phyloP scores from a whole-genome alignment of 805 yeast genomes.

The Saturnispora quitensis region DNA sequence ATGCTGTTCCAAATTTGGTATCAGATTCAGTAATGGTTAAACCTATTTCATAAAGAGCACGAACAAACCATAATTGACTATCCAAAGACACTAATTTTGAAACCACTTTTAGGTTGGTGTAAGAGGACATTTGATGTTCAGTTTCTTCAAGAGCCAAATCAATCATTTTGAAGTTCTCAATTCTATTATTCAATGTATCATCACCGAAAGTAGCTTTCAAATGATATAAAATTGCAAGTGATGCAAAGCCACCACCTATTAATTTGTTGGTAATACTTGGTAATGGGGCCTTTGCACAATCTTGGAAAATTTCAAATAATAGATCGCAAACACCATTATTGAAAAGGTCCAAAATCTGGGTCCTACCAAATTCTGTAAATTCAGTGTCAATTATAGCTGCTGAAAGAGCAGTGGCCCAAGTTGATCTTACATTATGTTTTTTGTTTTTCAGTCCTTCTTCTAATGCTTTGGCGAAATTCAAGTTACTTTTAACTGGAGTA shows the following conservation, averaged over 20 bases:
- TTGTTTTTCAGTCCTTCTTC: constrained; percentile 58
- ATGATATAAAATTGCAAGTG: constrained; percentile 20
- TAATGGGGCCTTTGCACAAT: constrained; percentile 43
- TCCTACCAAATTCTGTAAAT: neutral
- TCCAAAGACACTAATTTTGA: constrained; percentile 36
- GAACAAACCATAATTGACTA: constrained; percentile 46
- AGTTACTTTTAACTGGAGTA: constrained; percentile 14
- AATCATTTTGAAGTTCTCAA: constrained; percentile 25
- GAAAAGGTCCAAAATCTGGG: constrained; percentile 4
- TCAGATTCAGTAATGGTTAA: constrained; percentile 12
- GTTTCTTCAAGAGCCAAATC: constrained; percentile 33
- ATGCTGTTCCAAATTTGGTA: constrained; percentile 34
- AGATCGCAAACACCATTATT: constrained; percentile 11
- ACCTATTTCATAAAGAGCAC: constrained; percentile 33
- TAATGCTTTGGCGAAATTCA: constrained; percentile 26
- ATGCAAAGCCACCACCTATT: constrained; percentile 47
- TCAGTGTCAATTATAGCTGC: constrained; percentile 17
- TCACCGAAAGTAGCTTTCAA: constrained; percentile 14
- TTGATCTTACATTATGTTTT: constrained; percentile 49
- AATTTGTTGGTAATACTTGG: constrained; percentile 44
- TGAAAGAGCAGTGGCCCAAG: constrained; percentile 57
- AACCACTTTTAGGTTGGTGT: constrained; percentile 39
- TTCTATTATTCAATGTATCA: constrained; percentile 8
- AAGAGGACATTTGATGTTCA: constrained; percentile 33
- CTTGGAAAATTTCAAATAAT: constrained; percentile 24